Percentiles rank a stretch among this genome's conserved stretches.
Evolutionary conservation across 2,329 filamentous ascomycete species (phyloP).

Genomic region (Hirsutella thompsonii): DNA sequence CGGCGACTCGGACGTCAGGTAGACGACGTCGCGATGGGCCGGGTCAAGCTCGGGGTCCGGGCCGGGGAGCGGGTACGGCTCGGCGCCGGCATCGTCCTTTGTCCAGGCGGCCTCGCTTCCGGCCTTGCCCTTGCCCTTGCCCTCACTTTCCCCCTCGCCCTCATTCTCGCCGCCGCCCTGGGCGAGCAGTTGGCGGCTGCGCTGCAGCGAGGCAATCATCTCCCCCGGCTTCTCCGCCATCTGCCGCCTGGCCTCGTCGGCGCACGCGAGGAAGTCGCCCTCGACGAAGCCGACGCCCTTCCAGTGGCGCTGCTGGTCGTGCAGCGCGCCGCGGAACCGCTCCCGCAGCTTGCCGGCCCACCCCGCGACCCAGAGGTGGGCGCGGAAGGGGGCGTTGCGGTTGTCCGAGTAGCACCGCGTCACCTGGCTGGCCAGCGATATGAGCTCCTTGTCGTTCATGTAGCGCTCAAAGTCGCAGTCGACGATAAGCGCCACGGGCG

Average conservation of each 20-base stretch:
- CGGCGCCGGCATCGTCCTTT: constrained; percentile 16
- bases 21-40: constrained; percentile 48
- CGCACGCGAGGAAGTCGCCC: constrained; percentile 60
- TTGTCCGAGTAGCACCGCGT: constrained; percentile 88
- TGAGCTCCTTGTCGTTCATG: constrained; percentile 77
- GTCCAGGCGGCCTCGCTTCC: constrained; percentile 16
- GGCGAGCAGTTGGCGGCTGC: constrained; percentile 9
- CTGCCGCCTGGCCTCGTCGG: constrained; percentile 48
- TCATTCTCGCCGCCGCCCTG: constrained; percentile 8
- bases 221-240: constrained; percentile 49
- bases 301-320: constrained; percentile 64
- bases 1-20: constrained; percentile 84
- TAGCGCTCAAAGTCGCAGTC: constrained; percentile 87
- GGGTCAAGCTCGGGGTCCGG: constrained; percentile 18
- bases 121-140: constrained; percentile 12
- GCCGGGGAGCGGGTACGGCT: constrained; percentile 20
- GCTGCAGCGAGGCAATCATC: constrained; percentile 44
- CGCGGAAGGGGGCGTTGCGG: constrained; percentile 49
- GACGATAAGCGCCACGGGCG: constrained; percentile 71
- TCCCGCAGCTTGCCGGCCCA: constrained; percentile 65
- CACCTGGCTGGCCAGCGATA: constrained; percentile 72
- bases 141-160: constrained; percentile 12
- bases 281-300: constrained; percentile 62
- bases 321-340: constrained; percentile 66
- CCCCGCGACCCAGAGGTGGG: constrained; percentile 64